Evolutionary conservation across 1,284 basidiomycete genomes (phyloP), one percentile per base, ranked within the genome.

Genomic region (Salmacisia buchloeana): DNA sequence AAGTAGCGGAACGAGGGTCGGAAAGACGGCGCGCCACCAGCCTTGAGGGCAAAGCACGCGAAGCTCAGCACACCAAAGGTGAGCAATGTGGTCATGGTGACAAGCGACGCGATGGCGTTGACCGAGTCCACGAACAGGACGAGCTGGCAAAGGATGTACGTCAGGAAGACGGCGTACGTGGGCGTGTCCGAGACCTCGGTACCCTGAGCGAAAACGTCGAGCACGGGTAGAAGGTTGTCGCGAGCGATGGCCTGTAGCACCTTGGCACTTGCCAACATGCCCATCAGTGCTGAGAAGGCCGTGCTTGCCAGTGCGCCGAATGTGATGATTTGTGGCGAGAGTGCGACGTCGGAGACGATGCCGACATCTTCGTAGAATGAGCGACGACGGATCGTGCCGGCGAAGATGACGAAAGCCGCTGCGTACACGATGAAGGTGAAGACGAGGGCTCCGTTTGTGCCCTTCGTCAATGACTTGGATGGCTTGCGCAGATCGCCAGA

Each of bases 401-500:
- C 76, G 60, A 79, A 70, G 52, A 79, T 62, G 62, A 79, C 57
- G 58, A 79, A 78, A 59, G 62, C 66, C 33, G 69, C n/a, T 3
- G 70, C 64, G 52, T 79, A 79, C 59, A 79, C 61, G 39, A 64
- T 45, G 60, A 78, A 79, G 18, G 77, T 79, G 65, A 77, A 79
- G 25, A 75, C 38, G 18, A 79, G 69, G 49, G 77, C 70, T 61
- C 72, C 76, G 63, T 79, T 78, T 29, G 77, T 79, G 23, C 77
- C 75, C 62, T 79, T 79, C n/a, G 77, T 76, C 33, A 79, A 77
- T 63, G 77, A 78, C 63, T 79, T 79, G 65, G 73, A 75, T 34
- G 77, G 77, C 63, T 79, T 79, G 59, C 77, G 74, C 36, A 79
- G 63, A 61, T 79, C 77, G 36, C 77, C 77, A 2, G 74, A 77